Conservation (phyloP, 768 basidiomycete species). For the Lactarius evosmus region DNA sequence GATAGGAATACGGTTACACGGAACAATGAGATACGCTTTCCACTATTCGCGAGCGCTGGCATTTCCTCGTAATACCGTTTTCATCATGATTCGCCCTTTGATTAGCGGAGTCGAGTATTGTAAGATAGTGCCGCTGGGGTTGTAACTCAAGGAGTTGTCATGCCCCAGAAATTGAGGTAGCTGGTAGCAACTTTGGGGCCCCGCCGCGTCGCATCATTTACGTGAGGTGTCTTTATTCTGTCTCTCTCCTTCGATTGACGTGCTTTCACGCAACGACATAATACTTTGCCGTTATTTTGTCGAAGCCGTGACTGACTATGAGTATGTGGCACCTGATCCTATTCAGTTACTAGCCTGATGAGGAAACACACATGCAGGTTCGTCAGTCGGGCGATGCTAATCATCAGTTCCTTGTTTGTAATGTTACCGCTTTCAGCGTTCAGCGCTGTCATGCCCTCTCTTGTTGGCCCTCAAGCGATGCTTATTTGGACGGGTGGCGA, state of each 20-base stretch:
- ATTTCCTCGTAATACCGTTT: not conserved
- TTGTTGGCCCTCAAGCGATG: not conserved
- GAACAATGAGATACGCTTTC: too few species aligned
- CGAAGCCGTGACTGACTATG: too few species aligned
- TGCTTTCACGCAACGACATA: not conserved
- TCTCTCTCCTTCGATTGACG: not conserved
- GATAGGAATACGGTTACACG: not conserved
- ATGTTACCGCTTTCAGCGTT: not conserved
- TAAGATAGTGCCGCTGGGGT: not conserved
- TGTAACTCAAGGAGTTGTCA: too few species aligned
- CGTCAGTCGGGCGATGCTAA: not conserved
- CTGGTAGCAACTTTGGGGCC: not conserved
- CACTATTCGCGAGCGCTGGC: not conserved
- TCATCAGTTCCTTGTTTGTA: not conserved
- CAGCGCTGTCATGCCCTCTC: not conserved
- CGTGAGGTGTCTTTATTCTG: too few species aligned
- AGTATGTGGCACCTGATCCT: not conserved
- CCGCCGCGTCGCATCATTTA: too few species aligned
- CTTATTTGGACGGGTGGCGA: not conserved
- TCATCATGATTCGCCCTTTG: not conserved
- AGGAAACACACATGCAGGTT: not conserved
- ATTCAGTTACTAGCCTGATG: not conserved
- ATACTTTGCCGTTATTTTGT: too few species aligned
- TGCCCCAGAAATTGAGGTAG: too few species aligned
- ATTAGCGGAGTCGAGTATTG: not conserved